A percentile compares a stretch with the other conserved stretches of the same genome.
Conservation (phyloP, 2,329 filamentous ascomycete genomes). For the Venturia asperata region DNA sequence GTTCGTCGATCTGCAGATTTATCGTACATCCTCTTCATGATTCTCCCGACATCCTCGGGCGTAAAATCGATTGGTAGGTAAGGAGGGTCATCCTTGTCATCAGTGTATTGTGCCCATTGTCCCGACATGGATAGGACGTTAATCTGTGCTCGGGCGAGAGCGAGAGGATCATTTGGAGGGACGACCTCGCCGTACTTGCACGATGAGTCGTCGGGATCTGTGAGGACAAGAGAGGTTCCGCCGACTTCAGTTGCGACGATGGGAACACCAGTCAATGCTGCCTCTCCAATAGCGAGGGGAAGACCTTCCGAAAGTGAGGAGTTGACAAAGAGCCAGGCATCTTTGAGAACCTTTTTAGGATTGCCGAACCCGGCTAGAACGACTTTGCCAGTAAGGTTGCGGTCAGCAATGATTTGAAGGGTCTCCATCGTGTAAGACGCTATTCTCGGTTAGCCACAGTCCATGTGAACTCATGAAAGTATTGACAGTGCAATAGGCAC, state of each 20-base stretch:
- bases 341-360: conserved; percentile 47
- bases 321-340: conserved; percentile 50
- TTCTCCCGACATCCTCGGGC: background rate
- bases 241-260: conserved; percentile 24
- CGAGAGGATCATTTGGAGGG: conserved; percentile 13
- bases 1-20: conserved; percentile 1
- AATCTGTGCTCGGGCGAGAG: conserved; percentile 14
- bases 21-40: conserved; percentile 17
- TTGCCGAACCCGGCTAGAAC: conserved; percentile 47
- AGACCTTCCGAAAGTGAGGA: conserved; percentile 42
- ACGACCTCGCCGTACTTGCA: conserved; percentile 13
- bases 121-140: conserved; percentile 14
- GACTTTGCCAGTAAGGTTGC: conserved; percentile 39
- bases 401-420: conserved; percentile 45
- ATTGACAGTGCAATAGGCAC: background rate
- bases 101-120: conserved; percentile 14
- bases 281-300: conserved; percentile 40
- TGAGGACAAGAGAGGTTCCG: conserved; percentile 9
- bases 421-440: conserved; percentile 44
- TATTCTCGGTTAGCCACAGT: conserved; percentile 20
- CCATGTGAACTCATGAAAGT: too few relatives aligned
- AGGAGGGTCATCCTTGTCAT: conserved; percentile 10
- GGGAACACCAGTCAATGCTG: conserved; percentile 40
- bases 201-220: conserved; percentile 12
- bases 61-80: conserved; percentile 4